Conservation (phyloP, 2,329 filamentous ascomycete genomes). For the Sporothrix pseudoabietina region DNA sequence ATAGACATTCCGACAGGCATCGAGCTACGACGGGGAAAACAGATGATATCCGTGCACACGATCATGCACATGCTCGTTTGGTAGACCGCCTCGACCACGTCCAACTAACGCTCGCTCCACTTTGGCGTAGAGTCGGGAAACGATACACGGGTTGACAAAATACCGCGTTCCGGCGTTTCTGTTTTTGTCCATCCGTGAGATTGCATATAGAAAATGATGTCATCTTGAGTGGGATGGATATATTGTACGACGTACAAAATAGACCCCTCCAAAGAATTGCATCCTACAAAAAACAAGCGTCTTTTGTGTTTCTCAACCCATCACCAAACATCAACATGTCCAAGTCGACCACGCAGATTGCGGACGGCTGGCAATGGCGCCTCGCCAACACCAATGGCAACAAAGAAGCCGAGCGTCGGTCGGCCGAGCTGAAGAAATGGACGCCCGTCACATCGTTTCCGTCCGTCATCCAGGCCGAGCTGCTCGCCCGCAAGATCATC, state of each 20-base stretch:
- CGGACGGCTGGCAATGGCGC: not conserved
- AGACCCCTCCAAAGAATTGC: not conserved
- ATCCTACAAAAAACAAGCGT: no score
- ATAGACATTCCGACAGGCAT: not conserved
- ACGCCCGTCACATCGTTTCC: conserved; percentile 64
- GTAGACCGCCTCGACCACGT: not conserved
- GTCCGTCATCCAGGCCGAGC: conserved; percentile 67
- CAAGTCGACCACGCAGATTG: not conserved
- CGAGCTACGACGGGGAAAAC: not conserved
- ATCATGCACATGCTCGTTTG: not conserved
- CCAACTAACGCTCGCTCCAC: not conserved
- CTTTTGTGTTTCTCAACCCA: no score
- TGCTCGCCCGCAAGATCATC: conserved; percentile 63
- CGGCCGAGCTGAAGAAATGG: conserved; percentile 41
- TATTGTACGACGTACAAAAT: no score
- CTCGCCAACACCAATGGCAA: conserved; percentile 1
- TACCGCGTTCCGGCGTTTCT: not conserved
- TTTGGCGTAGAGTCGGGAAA: not conserved
- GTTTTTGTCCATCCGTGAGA: not conserved
- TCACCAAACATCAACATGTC: not conserved
- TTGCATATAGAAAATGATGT: not conserved
- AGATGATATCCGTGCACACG: not conserved
- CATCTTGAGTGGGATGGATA: not conserved
- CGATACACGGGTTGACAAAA: not conserved
- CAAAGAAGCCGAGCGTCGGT: not conserved